Evolutionary conservation across 768 basidiomycete species (phyloP).

Genomic region (Xerocomus spinulosus): DNA sequence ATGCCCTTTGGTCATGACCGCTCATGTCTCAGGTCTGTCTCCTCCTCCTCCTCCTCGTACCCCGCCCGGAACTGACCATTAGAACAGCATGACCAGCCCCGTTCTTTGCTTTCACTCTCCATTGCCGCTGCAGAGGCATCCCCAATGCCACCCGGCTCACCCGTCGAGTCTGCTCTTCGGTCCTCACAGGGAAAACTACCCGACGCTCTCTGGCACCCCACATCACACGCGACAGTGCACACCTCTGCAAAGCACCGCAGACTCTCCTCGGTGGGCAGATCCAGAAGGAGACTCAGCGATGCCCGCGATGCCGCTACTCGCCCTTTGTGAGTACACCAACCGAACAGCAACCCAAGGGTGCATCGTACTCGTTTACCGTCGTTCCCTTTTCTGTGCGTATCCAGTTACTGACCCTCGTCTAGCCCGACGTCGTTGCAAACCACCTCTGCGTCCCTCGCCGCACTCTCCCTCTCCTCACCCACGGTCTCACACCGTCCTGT

Average conservation of each 20-base stretch:
- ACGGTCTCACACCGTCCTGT: slow-evolving; percentile 26
- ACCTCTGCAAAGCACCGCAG: slow-evolving; percentile 54
- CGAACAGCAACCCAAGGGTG: too few relatives aligned
- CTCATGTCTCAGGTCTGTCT: neutral
- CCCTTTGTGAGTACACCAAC: slow-evolving; percentile 56
- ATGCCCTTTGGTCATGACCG: neutral
- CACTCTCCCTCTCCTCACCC: slow-evolving; percentile 39
- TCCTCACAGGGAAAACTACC: slow-evolving; percentile 16
- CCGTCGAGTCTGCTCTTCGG: slow-evolving; percentile 16
- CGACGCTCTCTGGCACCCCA: too few relatives aligned
- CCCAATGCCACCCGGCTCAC: slow-evolving; percentile 39
- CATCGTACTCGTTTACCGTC: too few relatives aligned
- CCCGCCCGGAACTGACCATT: neutral
- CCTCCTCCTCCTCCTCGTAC: neutral
- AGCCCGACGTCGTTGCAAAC: slow-evolving; percentile 37
- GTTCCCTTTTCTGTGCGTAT: neutral
- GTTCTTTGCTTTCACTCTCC: slow-evolving; percentile 62
- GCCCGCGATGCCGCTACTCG: slow-evolving; percentile 73
- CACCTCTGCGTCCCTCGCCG: slow-evolving; percentile 38
- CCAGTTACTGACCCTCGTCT: slow-evolving; percentile 4
- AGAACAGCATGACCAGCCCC: neutral
- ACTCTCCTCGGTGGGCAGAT: slow-evolving; percentile 65
- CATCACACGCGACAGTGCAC: too few relatives aligned
- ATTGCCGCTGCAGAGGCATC: slow-evolving; percentile 50
- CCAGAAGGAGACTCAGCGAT: slow-evolving; percentile 69